Percentiles rank a stretch among this genome's conserved stretches.
These are phyloP conservation scores for Epichloe sp. DNA, from an alignment of 2,329 filamentous ascomycete species.

Conservation along the genomic window DNA sequence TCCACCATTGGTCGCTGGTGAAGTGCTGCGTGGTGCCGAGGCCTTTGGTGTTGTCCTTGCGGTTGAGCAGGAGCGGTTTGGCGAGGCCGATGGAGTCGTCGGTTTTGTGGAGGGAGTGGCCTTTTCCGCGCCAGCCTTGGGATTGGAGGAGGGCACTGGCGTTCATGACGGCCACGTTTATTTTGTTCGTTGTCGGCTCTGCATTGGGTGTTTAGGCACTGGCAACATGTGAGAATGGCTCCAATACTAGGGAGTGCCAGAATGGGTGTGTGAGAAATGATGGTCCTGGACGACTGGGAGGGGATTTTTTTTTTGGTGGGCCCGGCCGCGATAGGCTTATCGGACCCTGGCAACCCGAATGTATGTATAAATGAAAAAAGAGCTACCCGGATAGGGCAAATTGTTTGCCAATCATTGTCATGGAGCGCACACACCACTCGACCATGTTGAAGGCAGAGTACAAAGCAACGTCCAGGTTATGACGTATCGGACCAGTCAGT, in stretches of 20 bases:
- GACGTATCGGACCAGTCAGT: not conserved
- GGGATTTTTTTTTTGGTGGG: conserved; percentile 1
- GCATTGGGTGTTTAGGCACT: not conserved
- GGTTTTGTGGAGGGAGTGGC: conserved; percentile 72
- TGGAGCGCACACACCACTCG: too few species aligned
- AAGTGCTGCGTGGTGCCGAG: conserved; percentile 62
- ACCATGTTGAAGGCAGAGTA: too few species aligned
- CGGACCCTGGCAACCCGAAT: not conserved
- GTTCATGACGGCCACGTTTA: conserved; percentile 46
- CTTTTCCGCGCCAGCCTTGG: conserved; percentile 83
- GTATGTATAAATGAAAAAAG: too few species aligned
- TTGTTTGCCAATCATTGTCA: too few species aligned
- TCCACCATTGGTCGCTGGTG: conserved; percentile 85
- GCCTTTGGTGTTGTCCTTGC: conserved; percentile 69
- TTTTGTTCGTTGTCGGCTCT: not conserved
- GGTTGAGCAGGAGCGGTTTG: conserved; percentile 69
- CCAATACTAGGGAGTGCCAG: not conserved
- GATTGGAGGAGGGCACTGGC: conserved; percentile 68
- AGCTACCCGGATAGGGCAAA: too few species aligned
- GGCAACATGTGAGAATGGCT: not conserved
- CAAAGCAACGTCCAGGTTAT: not conserved
- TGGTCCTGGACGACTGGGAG: not conserved
- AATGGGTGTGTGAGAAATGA: not conserved
- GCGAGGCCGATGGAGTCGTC: conserved; percentile 63
- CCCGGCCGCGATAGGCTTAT: not conserved